Evolutionary conservation across 2,329 filamentous ascomycete species (phyloP).

Genomic region (Intubia oerlemansii): DNA sequence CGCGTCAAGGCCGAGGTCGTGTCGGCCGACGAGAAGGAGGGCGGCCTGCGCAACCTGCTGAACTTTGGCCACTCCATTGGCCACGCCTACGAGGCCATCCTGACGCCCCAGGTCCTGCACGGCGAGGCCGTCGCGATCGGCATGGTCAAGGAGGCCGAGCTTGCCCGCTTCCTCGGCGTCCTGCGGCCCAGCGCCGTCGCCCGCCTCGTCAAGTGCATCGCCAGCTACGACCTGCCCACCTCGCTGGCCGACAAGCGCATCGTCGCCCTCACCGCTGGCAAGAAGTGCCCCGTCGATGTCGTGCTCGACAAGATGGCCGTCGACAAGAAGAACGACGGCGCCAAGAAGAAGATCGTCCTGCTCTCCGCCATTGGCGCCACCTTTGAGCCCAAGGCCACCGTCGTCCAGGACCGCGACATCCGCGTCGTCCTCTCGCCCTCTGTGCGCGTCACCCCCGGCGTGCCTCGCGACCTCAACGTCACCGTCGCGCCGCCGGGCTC

Average conservation of each 20-base stretch:
- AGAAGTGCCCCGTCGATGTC: constrained; percentile 68
- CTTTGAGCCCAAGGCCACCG: constrained; percentile 68
- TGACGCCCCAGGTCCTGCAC: constrained; percentile 87
- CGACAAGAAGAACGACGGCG: constrained; percentile 95
- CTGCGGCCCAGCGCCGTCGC: constrained; percentile 74
- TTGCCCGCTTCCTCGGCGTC: constrained; percentile 73
- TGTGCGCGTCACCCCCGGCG: constrained; percentile 50
- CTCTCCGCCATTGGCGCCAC: constrained; percentile 79
- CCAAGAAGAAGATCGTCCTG: constrained; percentile 88
- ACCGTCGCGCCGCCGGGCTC: constrained; percentile 80
- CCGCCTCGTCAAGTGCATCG: constrained; percentile 75
- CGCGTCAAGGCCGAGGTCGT: constrained; percentile 87
- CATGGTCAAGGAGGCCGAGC: constrained; percentile 94
- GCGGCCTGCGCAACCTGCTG: constrained; percentile 76
- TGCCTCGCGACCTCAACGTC: constrained; percentile 38
- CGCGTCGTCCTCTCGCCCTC: constrained; percentile 64
- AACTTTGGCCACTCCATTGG: constrained; percentile 98
- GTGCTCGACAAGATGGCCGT: constrained; percentile 87
- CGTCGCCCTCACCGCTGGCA: constrained; percentile 62
- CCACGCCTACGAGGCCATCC: constrained; percentile 85
- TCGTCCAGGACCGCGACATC: constrained; percentile 73
- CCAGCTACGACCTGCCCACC: constrained; percentile 80
- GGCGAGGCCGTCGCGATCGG: constrained; percentile 92
- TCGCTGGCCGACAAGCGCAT: constrained; percentile 70
- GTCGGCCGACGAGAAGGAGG: constrained; percentile 83